Evolutionary conservation across 169 alveolate species (phyloP).

Genomic region (Babesia sp.): DNA sequence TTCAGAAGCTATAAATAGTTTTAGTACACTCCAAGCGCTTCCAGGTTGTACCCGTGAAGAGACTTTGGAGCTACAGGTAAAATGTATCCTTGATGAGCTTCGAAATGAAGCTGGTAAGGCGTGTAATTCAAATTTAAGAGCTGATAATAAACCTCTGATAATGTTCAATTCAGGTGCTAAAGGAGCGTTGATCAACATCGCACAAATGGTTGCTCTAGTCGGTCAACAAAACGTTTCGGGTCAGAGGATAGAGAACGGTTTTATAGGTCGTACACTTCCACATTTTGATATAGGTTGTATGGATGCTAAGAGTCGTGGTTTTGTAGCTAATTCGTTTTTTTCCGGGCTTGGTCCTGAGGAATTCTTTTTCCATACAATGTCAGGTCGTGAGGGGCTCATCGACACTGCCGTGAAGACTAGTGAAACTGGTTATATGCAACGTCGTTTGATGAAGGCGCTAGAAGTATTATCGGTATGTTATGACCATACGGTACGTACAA

Average conservation of each 20-base stretch:
- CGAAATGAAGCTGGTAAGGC: constrained; percentile 94
- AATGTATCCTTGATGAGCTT: constrained; percentile 89
- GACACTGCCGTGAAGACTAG: constrained; percentile 99
- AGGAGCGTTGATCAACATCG: constrained; percentile 95
- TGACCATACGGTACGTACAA: constrained; percentile 94
- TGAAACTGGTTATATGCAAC: constrained; percentile 98
- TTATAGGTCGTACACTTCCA: constrained; percentile 95
- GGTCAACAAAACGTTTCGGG: constrained; percentile 97
- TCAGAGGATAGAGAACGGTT: constrained; percentile 95
- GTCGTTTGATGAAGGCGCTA: constrained; percentile 93
- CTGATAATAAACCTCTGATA: constrained; percentile 90
- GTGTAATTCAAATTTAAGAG: constrained; percentile 85
- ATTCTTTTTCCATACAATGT: constrained; percentile 99
- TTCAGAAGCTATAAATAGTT: constrained; percentile 82
- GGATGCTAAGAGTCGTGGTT: constrained; percentile 96
- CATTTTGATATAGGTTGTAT: constrained; percentile 90
- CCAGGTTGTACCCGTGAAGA: constrained; percentile 96
- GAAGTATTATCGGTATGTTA: constrained; percentile 96
- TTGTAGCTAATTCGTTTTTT: constrained; percentile 94
- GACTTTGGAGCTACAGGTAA: constrained; percentile 92
- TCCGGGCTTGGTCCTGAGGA: constrained; percentile 94
- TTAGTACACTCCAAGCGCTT: constrained; percentile 85
- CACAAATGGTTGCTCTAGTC: constrained; percentile 99
- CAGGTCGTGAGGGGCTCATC: constrained; percentile 98
- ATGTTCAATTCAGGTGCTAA: constrained; percentile 99